Base-by-base conservation (phyloP, 2,329 filamentous ascomycete genomes). In the Acarospora socialis region DNA sequence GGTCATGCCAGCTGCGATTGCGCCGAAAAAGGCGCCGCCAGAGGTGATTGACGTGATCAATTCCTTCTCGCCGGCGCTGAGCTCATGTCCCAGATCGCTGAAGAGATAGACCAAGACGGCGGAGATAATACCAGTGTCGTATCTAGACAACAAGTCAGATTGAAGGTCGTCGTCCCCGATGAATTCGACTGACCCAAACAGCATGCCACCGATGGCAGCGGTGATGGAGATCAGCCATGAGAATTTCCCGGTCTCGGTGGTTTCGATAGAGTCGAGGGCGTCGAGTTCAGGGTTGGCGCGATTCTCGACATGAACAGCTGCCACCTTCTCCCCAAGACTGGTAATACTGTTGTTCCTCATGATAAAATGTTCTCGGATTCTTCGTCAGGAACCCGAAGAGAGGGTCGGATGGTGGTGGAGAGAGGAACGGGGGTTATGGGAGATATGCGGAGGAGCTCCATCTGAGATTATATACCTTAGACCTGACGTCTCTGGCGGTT, bases 1-100 rank as follows among this genome's bases (percentile, higher is more conserved):
- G 0, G 46, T 51, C 13, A 47, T 39, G 16, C 54, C 54, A 10
- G 53, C 54, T 31, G 52, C 43, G 17, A 59, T 50, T 33, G 59
- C 56, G 6, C 60, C 61, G 8, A 64, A 43, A 27, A 66, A 56
- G 2, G 61, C 60, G 21, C 58, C 65, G 19, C 58, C 64, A 5
- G 59, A 64, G 13, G 59, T 65, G 12, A 68, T 54, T 0, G 65
- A 66, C 1, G 65, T 68, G 21, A 68, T 57, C 17, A 68, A 49
- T 40, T 69, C 63, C 39, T 64, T 59, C 37, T 69, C 62, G 3
- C 50, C 54, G 4, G 57, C 53, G 16, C 41, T 50, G 4, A 64
- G 46, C 2, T 43, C 42, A 5, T 48, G 49, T 17, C 56, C 54
- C 6, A 68, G 56, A 30, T 57, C 52, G 24, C 44, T 40, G 16